Evolutionary conservation across 1,139 yeast genomes (phyloP).

Genomic region (Candida labiduridarum): DNA sequence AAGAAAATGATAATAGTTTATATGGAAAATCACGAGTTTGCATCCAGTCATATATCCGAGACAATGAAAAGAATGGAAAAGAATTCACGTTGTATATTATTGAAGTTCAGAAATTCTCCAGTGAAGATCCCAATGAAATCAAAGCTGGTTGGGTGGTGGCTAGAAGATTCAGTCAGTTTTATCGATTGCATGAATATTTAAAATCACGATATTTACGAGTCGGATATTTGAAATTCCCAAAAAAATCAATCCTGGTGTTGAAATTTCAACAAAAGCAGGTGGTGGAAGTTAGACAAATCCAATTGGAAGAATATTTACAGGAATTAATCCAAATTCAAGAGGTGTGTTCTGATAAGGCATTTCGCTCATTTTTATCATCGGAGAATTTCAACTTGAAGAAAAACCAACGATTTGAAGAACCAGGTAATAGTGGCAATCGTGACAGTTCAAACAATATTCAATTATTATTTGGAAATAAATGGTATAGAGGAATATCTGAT

Average conservation of each 20-base stretch:
- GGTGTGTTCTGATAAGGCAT: slow-evolving; percentile 72
- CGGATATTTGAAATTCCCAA: slow-evolving; percentile 58
- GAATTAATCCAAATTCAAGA: slow-evolving; percentile 60
- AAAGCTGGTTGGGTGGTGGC: slow-evolving; percentile 90
- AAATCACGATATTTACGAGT: slow-evolving; percentile 56
- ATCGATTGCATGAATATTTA: slow-evolving; percentile 67
- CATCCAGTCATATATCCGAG: slow-evolving; percentile 68
- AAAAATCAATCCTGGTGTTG: slow-evolving; percentile 56
- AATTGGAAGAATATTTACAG: slow-evolving; percentile 64
- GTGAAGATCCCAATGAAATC: slow-evolving; percentile 44
- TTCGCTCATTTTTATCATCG: slow-evolving; percentile 76
- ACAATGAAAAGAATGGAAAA: slow-evolving; percentile 53
- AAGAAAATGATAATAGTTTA: slow-evolving; percentile 78
- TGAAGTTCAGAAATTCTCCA: slow-evolving; percentile 64
- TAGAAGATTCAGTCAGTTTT: slow-evolving; percentile 83
- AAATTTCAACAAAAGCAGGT: slow-evolving; percentile 65
- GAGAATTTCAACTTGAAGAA: slow-evolving; percentile 56
- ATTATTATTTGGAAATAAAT: slow-evolving; percentile 38
- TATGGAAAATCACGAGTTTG: slow-evolving; percentile 67
- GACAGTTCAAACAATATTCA: slow-evolving; percentile 11
- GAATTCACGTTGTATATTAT: slow-evolving; percentile 74
- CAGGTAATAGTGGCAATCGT: slow-evolving; percentile 18
- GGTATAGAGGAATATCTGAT: slow-evolving; percentile 47
- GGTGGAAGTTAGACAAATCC: slow-evolving; percentile 64
- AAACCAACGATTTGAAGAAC: slow-evolving; percentile 32